phyloP scores from a whole-genome alignment of 106 monocot species.

The Allium fistulosum region DNA sequence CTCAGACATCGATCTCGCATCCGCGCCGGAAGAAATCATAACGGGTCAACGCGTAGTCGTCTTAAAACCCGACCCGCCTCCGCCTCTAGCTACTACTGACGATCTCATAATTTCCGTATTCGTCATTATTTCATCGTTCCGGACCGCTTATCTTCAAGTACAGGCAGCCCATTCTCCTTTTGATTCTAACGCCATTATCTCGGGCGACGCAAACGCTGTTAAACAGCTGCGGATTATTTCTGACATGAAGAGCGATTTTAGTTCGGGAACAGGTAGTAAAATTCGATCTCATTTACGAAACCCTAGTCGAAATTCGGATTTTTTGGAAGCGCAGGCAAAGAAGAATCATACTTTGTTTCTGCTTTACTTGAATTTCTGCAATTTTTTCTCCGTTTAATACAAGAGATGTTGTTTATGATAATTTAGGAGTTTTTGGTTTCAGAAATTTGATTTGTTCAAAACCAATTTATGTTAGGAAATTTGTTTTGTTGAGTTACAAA shows the following conservation, averaged over 20 bases:
- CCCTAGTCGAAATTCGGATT: slow-evolving; percentile 17
- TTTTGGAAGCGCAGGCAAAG: slow-evolving; percentile 58
- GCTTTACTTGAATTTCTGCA: too few species aligned
- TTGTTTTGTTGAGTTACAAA: too few species aligned
- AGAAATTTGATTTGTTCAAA: too few species aligned
- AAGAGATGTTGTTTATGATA: too few species aligned
- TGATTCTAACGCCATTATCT: slow-evolving; percentile 19
- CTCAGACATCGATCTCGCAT: background rate
- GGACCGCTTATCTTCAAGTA: slow-evolving; percentile 77
- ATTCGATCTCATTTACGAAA: background rate
- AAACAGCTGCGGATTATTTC: slow-evolving; percentile 72
- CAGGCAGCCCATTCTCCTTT: slow-evolving; percentile 78
- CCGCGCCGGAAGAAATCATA: slow-evolving; percentile 55
- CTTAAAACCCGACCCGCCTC: slow-evolving; percentile 64
- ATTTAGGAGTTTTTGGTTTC: background rate
- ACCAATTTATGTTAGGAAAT: too few species aligned
- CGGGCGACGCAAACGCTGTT: slow-evolving; percentile 66
- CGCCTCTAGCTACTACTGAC: slow-evolving; percentile 8
- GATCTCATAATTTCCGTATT: slow-evolving; percentile 32
- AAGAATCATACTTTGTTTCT: slow-evolving; percentile 58
- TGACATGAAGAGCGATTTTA: slow-evolving; percentile 41
- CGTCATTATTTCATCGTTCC: slow-evolving; percentile 65
- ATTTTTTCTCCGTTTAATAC: too few species aligned
- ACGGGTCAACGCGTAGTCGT: slow-evolving; percentile 92
- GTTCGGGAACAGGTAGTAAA: background rate